phyloP scores from a whole-genome alignment of 441 rosid species.

The Erodium texanum region DNA sequence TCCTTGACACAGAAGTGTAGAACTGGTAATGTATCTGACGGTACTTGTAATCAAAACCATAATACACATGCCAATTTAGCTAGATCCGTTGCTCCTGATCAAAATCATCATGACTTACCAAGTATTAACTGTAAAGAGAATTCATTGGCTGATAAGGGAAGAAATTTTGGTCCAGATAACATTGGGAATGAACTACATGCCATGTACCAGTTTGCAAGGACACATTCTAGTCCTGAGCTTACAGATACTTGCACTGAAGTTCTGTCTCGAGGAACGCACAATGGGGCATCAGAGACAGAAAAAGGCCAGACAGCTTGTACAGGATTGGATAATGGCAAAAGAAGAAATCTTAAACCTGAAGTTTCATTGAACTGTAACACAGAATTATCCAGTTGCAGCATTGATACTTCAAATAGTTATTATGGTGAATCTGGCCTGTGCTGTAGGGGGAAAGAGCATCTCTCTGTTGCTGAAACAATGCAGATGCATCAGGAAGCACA shows the following conservation, averaged over 20 bases:
- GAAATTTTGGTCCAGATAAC: slow-evolving; percentile 10
- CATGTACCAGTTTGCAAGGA: slow-evolving; percentile 15
- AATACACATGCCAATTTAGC: not conserved
- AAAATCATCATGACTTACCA: slow-evolving; percentile 3
- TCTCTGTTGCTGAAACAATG: slow-evolving; percentile 11
- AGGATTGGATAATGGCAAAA: slow-evolving; percentile 7
- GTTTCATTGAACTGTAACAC: slow-evolving; percentile 3
- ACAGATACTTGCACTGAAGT: slow-evolving; percentile 10
- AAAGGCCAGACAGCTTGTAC: slow-evolving; percentile 5
- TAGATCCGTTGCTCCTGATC: slow-evolving; percentile 3
- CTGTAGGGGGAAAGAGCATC: not conserved
- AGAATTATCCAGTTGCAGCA: slow-evolving; percentile 3
- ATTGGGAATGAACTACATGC: slow-evolving; percentile 6
- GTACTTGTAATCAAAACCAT: slow-evolving; percentile 3
- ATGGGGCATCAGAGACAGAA: not conserved
- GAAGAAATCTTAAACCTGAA: slow-evolving; percentile 4
- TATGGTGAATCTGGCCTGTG: not conserved
- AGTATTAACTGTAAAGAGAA: not conserved
- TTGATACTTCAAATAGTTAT: slow-evolving; percentile 6
- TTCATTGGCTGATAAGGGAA: not conserved
- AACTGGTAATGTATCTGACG: slow-evolving; percentile 11
- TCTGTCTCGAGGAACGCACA: not conserved
- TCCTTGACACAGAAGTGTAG: slow-evolving; percentile 11
- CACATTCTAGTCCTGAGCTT: slow-evolving; percentile 17
- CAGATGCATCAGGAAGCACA: slow-evolving; percentile 19